Conservation (phyloP, 805 yeast genomes). For the Tetrapisispora nanseiensis region DNA sequence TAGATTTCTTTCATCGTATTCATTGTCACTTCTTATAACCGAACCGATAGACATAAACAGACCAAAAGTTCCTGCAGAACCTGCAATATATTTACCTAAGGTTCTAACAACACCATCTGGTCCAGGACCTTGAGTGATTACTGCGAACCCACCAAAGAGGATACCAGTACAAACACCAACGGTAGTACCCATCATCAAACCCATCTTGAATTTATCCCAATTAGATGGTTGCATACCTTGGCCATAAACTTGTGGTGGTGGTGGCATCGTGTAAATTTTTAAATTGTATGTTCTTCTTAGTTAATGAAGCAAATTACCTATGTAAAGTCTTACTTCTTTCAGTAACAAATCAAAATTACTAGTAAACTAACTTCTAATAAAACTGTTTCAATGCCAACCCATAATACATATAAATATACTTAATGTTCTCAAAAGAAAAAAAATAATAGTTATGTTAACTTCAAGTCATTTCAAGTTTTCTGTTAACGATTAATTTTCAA, state of each 20-base stretch:
- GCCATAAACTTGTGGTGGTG: slow-evolving; percentile 58
- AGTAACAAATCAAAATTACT: too few relatives aligned
- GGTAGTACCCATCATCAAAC: slow-evolving; percentile 83
- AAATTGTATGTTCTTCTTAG: too few relatives aligned
- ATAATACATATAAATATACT: too few relatives aligned
- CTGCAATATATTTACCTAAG: slow-evolving; percentile 90
- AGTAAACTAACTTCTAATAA: too few relatives aligned
- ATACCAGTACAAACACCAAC: slow-evolving; percentile 91
- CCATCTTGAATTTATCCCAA: slow-evolving; percentile 97
- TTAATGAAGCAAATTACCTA: too few relatives aligned
- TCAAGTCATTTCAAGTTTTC: too few relatives aligned
- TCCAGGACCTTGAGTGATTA: slow-evolving; percentile 91
- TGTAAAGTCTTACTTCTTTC: too few relatives aligned
- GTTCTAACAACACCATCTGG: slow-evolving; percentile 97
- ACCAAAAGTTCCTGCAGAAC: slow-evolving; percentile 95
- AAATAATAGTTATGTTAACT: too few relatives aligned
- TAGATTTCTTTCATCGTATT: slow-evolving; percentile 12
- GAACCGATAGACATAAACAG: slow-evolving; percentile 95
- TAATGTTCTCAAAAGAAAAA: too few relatives aligned
- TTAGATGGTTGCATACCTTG: slow-evolving; percentile 60
- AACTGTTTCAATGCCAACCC: too few relatives aligned
- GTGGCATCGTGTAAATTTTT: slow-evolving; percentile 36
- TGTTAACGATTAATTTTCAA: too few relatives aligned
- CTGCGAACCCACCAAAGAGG: slow-evolving; percentile 86
- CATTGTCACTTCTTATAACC: slow-evolving; percentile 67